phyloP scores from a whole-genome alignment of 495 filamentous ascomycete species.

The Amphirosellinia nigrospora region DNA sequence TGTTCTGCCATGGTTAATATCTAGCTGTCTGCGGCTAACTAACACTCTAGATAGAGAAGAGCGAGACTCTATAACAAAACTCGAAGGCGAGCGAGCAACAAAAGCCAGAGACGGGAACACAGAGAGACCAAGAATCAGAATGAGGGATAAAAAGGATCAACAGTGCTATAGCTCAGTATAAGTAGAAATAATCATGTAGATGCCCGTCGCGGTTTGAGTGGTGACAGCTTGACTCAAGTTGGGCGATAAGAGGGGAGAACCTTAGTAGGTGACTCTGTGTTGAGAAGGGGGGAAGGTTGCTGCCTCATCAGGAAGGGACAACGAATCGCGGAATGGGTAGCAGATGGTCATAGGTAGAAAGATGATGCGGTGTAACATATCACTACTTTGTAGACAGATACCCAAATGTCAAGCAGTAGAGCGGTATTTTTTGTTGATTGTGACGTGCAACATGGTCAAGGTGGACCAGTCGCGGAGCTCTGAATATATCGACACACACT shows the following conservation, averaged over 20 bases:
- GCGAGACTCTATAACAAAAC: neutral
- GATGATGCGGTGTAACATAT: neutral
- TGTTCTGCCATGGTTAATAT: conserved; percentile 44
- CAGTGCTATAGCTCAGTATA: neutral
- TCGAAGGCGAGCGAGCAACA: neutral
- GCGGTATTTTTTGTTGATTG: neutral
- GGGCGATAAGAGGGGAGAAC: neutral
- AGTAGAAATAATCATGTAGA: neutral
- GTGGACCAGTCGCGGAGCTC: conserved; percentile 7
- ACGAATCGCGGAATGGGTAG: neutral
- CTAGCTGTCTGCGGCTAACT: conserved; percentile 23
- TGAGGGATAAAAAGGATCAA: neutral
- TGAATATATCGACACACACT: neutral
- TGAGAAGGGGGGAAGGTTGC: neutral
- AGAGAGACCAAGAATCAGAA: neutral
- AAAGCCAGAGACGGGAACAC: neutral
- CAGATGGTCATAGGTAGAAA: neutral
- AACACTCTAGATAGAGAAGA: neutral
- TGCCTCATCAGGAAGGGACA: neutral
- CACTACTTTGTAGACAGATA: no score
- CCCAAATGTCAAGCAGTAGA: neutral
- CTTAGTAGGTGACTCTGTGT: no score
- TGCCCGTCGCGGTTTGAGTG: neutral
- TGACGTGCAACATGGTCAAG: conserved; percentile 8
- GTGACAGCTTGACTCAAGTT: neutral